Percentiles rank a stretch among this genome's conserved stretches.
These are phyloP conservation scores for Mortierella claussenii DNA, from an alignment of 192 early-diverging fungal species.

Conservation along the genomic window DNA sequence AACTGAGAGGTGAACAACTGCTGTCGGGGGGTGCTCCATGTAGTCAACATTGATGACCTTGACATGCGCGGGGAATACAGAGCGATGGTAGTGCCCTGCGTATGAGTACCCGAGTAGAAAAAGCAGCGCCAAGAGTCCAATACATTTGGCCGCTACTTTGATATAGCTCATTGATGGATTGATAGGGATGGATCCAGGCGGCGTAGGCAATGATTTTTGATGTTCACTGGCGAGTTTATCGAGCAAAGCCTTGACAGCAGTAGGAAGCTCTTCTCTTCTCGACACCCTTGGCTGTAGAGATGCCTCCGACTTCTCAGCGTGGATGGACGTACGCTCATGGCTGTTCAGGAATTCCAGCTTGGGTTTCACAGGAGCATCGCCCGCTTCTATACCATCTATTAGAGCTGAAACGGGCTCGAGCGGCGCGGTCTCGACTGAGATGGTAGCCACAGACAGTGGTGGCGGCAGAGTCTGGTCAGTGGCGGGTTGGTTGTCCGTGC, in stretches of 20 bases:
- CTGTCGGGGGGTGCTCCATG: slow-evolving; percentile 1
- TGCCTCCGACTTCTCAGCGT: background rate
- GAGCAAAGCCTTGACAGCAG: background rate
- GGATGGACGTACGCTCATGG: background rate
- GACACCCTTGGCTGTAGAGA: no score
- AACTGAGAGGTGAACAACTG: slow-evolving; percentile 12
- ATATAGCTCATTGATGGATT: background rate
- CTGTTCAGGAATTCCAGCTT: background rate
- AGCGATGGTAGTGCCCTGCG: background rate
- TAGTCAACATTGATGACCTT: slow-evolving; percentile 8
- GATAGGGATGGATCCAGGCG: background rate
- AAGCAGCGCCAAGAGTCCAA: slow-evolving; percentile 13
- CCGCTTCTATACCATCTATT: background rate
- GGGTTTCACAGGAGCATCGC: background rate
- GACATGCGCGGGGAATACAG: slow-evolving; percentile 15
- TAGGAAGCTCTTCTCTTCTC: background rate
- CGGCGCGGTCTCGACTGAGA: background rate
- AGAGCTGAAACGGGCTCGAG: background rate
- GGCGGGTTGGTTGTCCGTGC: no score
- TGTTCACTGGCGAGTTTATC: background rate
- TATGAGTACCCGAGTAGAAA: slow-evolving; percentile 8
- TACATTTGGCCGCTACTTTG: background rate
- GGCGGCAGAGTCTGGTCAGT: background rate
- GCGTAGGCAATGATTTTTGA: background rate
- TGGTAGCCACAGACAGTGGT: background rate